Conservation (phyloP, 371 early-diverging fungal genomes). For the Rhizopus delemar region DNA sequence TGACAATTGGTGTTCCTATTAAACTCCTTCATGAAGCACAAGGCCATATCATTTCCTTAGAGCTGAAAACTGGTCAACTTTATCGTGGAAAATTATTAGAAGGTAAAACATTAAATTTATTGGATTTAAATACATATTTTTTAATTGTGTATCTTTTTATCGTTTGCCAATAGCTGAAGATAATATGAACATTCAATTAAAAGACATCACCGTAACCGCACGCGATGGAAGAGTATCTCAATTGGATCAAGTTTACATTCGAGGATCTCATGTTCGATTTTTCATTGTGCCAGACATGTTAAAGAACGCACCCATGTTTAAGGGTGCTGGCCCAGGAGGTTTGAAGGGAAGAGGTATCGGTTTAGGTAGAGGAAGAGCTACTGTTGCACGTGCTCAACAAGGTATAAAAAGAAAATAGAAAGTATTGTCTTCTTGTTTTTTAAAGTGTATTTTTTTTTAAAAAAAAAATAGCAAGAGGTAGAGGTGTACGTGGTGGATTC, state of each 20-base stretch:
- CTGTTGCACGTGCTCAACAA: conserved; percentile 81
- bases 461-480: conserved; percentile 43
- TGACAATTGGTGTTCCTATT: conserved; percentile 93
- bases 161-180: conserved; percentile 78
- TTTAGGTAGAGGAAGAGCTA: conserved; percentile 83
- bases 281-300: conserved; percentile 98
- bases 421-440: background rate
- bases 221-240: conserved; percentile 90
- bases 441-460: background rate
- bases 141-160: background rate
- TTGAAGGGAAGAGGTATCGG: conserved; percentile 86
- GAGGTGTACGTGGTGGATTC: conserved; percentile 47
- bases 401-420: conserved; percentile 10
- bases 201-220: conserved; percentile 88
- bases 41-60: conserved; percentile 94
- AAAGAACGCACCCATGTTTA: conserved; percentile 98
- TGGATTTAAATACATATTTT: too few species aligned
- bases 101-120: conserved; percentile 44
- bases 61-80: conserved; percentile 90
- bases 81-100: conserved; percentile 95
- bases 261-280: conserved; percentile 95
- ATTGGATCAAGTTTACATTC: conserved; percentile 94
- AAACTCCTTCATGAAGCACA: conserved; percentile 97
- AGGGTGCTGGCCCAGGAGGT: conserved; percentile 76
- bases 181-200: conserved; percentile 97